Evolutionary conservation across 2,329 filamentous ascomycete species (phyloP).

Genomic region (Diplodia mutila): DNA sequence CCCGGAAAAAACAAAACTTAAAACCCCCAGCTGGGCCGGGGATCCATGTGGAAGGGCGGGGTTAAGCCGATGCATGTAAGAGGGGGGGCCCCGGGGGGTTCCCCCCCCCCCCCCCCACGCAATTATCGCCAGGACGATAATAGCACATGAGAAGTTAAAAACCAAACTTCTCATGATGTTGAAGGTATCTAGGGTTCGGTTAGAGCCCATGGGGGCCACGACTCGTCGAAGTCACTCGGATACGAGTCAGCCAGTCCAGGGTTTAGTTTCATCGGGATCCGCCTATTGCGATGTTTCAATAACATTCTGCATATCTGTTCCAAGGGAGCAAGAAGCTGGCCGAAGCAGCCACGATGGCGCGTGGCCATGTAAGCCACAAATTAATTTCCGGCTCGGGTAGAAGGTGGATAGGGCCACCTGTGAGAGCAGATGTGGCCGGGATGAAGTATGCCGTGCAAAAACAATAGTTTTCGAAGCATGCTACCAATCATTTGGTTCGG

Average conservation of each 20-base stretch:
- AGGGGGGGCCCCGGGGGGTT: too few species aligned
- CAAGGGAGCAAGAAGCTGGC: neutral
- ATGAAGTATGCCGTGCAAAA: neutral
- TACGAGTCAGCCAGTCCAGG: neutral
- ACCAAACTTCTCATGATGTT: neutral
- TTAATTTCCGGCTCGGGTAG: neutral
- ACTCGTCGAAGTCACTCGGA: neutral
- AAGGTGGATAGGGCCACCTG: neutral
- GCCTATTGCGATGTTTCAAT: constrained; percentile 6
- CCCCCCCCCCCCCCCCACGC: too few species aligned
- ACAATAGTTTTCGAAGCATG: neutral
- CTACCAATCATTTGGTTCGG: neutral
- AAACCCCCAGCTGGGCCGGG: too few species aligned
- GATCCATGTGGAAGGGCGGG: too few species aligned
- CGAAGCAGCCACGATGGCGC: constrained; percentile 4
- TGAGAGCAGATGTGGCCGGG: neutral
- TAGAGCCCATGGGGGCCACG: neutral
- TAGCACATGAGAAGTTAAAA: neutral
- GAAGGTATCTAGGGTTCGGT: neutral
- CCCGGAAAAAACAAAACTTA: too few species aligned
- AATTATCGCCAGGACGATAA: neutral
- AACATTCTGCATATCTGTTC: neutral
- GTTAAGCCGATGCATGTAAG: too few species aligned
- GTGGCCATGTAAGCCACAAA: neutral
- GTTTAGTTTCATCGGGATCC: neutral